Evolutionary conservation across 345 rosid species (phyloP), one percentile per base, ranked within the genome.

Genomic region (Euphorbia pulcherrima): DNA sequence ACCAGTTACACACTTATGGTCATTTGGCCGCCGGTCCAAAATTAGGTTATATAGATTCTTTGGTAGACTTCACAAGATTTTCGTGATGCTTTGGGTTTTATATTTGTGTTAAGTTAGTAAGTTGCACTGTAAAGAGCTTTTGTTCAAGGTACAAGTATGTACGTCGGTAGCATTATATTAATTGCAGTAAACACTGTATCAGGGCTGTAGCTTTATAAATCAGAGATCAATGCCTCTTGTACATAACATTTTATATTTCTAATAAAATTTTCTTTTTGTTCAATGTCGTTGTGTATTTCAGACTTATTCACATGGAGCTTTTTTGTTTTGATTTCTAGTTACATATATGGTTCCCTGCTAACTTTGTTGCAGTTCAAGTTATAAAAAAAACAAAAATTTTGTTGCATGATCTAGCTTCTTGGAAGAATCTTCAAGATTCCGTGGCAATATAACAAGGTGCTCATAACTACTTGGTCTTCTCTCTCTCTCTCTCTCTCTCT

Each of bases 21-120:
- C 79, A 72, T 79, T 73, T 54, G 75, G 82, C 76, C 66, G 74
- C 83, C 68, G 73, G 75, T 79, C 81, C 83, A 81, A 77, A 74
- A 56, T 74, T 81, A 88, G 90, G 80, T 69, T 76, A 77, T 80
- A 87, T 86, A 90, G 96, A 84, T 90, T 87, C 83, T 88, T 86
- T 81, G 69, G 81, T 83, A 78, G 88, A 68, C 68, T 75, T 71
- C 70, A 67, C 80, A 79, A 73, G 83, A 80, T 83, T 80, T 76
- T 79, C 59, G 87, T 78, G 85, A 79, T 68, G 76, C 69, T 76
- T 78, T 71, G 72, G 75, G 62, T 79, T 84, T 81, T 80, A 70
- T 72, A 77, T 75, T 78, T 73, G 59, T 77, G 79, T 78, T 73
- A 80, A 85, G 96, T 79, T 81, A 79, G 85, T 74, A 78, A 83